Evolutionary conservation across 805 yeast species (phyloP).

Genomic region (Cyberlindnera meyerae): DNA sequence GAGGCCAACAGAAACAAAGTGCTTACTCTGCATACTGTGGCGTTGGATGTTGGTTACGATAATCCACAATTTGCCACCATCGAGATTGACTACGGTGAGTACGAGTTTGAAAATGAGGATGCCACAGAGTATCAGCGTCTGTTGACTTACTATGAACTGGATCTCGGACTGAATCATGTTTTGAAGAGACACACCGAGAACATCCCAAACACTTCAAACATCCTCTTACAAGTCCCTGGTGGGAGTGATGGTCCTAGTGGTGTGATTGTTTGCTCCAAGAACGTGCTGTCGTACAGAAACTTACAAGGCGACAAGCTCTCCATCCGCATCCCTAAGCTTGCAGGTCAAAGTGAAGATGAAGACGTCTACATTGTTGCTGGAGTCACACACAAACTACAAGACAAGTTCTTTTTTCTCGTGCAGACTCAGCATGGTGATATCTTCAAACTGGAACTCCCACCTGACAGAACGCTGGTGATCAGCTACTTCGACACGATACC

Average conservation of each 20-base stretch:
- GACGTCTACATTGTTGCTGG: constrained; percentile 44
- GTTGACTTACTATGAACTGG: constrained; percentile 73
- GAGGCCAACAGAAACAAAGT: constrained; percentile 52
- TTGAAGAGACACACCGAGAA: constrained; percentile 44
- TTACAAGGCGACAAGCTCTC: constrained; percentile 32
- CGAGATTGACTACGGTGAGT: constrained; percentile 52
- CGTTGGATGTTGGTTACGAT: constrained; percentile 71
- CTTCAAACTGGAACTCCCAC: constrained; percentile 57
- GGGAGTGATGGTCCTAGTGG: constrained; percentile 70
- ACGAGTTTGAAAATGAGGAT: constrained; percentile 25
- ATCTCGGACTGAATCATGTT: constrained; percentile 79
- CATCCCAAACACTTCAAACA: constrained; percentile 39
- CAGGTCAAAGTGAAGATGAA: constrained; percentile 10
- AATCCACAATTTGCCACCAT: constrained; percentile 83
- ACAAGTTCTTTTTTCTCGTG: constrained; percentile 56
- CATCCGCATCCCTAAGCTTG: constrained; percentile 55
- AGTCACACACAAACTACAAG: constrained; percentile 61
- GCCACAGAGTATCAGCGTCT: constrained; percentile 25
- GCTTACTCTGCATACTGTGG: constrained; percentile 49
- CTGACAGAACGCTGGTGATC: constrained; percentile 41
- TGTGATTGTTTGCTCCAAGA: constrained; percentile 56
- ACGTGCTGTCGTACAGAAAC: constrained; percentile 47
- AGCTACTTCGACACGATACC: constrained; percentile 78
- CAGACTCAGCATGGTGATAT: constrained; percentile 74
- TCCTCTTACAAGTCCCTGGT: constrained; percentile 66